Base-by-base conservation (phyloP, 331 rosid species). In the Quercus lobata region DNA sequence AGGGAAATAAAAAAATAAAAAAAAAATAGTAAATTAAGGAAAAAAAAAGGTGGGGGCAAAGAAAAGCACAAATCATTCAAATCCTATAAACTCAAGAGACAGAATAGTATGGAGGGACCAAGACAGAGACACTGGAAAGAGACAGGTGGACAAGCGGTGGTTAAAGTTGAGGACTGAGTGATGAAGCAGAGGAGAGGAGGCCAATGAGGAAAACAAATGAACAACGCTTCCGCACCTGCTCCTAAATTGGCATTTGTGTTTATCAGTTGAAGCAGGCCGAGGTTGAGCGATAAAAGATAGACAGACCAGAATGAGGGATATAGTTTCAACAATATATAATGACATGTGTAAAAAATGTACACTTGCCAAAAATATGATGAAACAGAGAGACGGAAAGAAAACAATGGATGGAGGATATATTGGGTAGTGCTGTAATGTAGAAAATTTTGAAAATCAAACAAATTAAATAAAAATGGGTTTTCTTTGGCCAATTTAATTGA, bases 161-260 rank as follows among this genome's bases (percentile, higher is more conserved):
- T 75, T 75, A 76, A 24, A 29, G 83, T 41, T 41, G 58, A 66
- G 76, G 70, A 72, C 41, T 76, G 52, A 73, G 81, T 44, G 46
- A 81, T 57, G 27, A 22, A 12, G 58, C 57, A 66, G 63, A 52
- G 74, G 34, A 79, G 80, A 61, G 72, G 18, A 74, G 27, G 61
- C 11, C 12, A 41, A 41, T 41, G 46, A 41, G 78, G 61, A 71
- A 57, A 77, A 58, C 60, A 79, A 71, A 65, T 19, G 89, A 85
- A 83, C 90, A 83, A 91, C 97, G 94, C 99, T 95, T 93, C 97
- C 76, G 96, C 92, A 84, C 97, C 92, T 86, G 90, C 97, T 90
- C 87, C 91, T 88, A 83, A 81, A 86, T 76, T 82, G 86, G 82
- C 86, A 75, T 83, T 86, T 88, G 77, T 74, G 76, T 79, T 86